Evolutionary conservation across 2,329 filamentous ascomycete species (phyloP).

Genomic region (Aspergillus felis): DNA sequence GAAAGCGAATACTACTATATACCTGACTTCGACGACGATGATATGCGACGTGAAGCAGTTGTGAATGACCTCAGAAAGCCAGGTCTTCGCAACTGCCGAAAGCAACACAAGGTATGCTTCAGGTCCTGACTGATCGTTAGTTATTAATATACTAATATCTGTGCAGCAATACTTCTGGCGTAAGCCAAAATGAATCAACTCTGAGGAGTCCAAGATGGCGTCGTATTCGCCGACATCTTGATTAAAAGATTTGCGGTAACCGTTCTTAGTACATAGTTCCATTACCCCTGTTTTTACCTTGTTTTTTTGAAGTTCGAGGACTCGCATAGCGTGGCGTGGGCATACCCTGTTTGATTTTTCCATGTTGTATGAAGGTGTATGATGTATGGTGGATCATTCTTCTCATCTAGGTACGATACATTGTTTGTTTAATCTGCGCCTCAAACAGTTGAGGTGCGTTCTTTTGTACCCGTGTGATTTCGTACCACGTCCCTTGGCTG

Average conservation of each 20-base stretch:
- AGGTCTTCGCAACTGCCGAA: conserved; percentile 81
- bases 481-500: conserved; percentile 2
- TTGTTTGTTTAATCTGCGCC: conserved; percentile 4
- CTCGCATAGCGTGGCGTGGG: conserved; percentile 43
- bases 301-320: conserved; percentile 18
- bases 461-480: conserved; percentile 8
- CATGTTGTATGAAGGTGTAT: conserved; percentile 21
- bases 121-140: not conserved
- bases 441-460: conserved; percentile 4
- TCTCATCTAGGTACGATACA: conserved; percentile 1
- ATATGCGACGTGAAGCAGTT: conserved; percentile 73
- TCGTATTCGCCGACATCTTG: conserved; percentile 6
- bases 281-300: conserved; percentile 20
- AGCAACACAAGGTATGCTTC: conserved; percentile 84
- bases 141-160: conserved; percentile 16
- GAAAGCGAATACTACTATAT: conserved; percentile 98
- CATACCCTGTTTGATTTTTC: conserved; percentile 33
- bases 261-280: conserved; percentile 35
- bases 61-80: conserved; percentile 84
- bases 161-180: conserved; percentile 69
- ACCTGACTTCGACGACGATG: conserved; percentile 78
- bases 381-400: conserved; percentile 15
- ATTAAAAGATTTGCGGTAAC: conserved; percentile 5
- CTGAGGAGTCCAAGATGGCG: conserved; percentile 1
- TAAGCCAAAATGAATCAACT: conserved; percentile 49